These are phyloP conservation scores for Guyanaporus albipodus DNA, from an alignment of 768 basidiomycete genomes.

Conservation along the genomic window DNA sequence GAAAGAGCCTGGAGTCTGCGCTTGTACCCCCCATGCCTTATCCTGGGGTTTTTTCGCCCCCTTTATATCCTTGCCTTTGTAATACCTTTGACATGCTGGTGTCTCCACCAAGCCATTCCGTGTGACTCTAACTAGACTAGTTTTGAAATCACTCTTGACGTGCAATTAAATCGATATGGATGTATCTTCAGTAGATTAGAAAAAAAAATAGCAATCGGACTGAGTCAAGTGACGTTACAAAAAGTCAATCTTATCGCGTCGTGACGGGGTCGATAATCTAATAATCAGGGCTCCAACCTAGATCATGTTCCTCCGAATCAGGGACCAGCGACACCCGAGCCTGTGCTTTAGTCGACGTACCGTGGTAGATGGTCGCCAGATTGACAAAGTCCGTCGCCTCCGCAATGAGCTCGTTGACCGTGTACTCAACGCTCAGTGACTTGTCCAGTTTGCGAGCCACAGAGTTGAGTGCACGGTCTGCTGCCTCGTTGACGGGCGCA, in stretches of 20 bases:
- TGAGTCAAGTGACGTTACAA: conserved; percentile 5
- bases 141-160: conserved; percentile 12
- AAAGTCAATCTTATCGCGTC: not conserved
- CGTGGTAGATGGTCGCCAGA: conserved; percentile 72
- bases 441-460: conserved; percentile 83
- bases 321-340: no score
- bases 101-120: conserved; percentile 4
- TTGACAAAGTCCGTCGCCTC: conserved; percentile 78
- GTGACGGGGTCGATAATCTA: conserved; percentile 11
- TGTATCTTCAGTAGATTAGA: conserved; percentile 12
- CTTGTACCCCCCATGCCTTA: conserved; percentile 11
- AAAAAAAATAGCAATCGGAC: not conserved
- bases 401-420: conserved; percentile 88
- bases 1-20: conserved; percentile 13
- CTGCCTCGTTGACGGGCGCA: conserved; percentile 74
- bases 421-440: conserved; percentile 85
- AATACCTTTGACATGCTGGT: conserved; percentile 29
- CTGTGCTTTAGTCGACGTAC: conserved; percentile 40
- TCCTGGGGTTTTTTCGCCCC: conserved; percentile 5
- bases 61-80: conserved; percentile 29
- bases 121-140: conserved; percentile 24
- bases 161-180: conserved; percentile 13
- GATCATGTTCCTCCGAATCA: not conserved
- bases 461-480: conserved; percentile 80
- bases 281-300: conserved; percentile 44